Conservation (phyloP, 208 protist species). For the Leishmania arabica region DNA sequence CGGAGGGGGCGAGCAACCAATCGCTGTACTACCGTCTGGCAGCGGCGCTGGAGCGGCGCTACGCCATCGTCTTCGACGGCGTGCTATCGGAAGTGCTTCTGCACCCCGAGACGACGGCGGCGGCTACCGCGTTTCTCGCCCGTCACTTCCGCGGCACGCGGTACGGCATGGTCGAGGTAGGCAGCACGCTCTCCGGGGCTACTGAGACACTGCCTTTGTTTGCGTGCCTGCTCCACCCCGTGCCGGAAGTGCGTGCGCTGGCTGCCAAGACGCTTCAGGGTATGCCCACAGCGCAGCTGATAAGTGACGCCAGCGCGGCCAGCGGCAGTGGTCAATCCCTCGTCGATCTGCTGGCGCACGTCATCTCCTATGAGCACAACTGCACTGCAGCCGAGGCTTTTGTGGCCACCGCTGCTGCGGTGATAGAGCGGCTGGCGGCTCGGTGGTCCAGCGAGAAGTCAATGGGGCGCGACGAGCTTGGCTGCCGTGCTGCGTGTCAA, state of each 20-base stretch:
- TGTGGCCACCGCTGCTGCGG: conserved; percentile 21
- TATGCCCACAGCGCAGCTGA: conserved; percentile 58
- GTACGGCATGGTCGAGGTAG: conserved; percentile 71
- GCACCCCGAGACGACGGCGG: conserved; percentile 30
- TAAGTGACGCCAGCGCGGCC: not conserved
- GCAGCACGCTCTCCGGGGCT: conserved; percentile 13
- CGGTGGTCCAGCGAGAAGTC: conserved; percentile 2
- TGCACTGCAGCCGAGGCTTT: conserved; percentile 31
- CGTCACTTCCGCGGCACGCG: conserved; percentile 77
- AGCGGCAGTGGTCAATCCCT: conserved; percentile 37
- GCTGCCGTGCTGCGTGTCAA: conserved; percentile 18
- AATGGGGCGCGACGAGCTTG: not conserved
- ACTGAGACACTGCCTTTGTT: conserved; percentile 75
- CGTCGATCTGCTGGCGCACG: conserved; percentile 55
- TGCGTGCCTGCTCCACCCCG: conserved; percentile 77
- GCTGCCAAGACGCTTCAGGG: conserved; percentile 46
- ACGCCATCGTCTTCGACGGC: conserved; percentile 64
- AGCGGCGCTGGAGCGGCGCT: conserved; percentile 69
- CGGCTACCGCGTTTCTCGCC: conserved; percentile 55
- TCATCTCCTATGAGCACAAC: conserved; percentile 37
- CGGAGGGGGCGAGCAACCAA: conserved; percentile 9
- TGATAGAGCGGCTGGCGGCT: conserved; percentile 23
- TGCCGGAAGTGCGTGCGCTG: conserved; percentile 61
- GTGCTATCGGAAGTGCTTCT: conserved; percentile 63
- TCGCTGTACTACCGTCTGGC: conserved; percentile 40